A percentile compares a stretch with the other conserved stretches of the same genome.
These are phyloP conservation scores for Aureobasidium sp. DNA, from an alignment of 2,329 filamentous ascomycete genomes.

Conservation along the genomic window DNA sequence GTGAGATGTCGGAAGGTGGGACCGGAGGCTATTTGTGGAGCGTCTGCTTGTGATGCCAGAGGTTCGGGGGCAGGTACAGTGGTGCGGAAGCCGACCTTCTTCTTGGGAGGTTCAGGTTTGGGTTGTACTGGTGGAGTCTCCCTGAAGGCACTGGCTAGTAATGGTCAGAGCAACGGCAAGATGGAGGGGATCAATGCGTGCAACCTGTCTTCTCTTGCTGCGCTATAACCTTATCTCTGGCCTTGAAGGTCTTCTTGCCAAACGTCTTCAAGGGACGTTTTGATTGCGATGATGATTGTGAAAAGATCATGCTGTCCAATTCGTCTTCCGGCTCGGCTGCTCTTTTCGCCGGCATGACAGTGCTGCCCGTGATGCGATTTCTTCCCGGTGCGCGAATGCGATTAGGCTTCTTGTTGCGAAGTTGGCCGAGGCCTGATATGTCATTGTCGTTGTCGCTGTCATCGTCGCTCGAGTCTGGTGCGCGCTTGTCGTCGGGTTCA, in stretches of 20 bases:
- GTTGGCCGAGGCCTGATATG: background rate
- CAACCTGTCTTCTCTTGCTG: background rate
- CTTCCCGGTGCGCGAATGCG: background rate
- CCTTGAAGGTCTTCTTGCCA: background rate
- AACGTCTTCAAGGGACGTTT: background rate
- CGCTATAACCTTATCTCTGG: background rate
- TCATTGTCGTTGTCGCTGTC: slow-evolving; percentile 7
- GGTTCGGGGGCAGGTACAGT: background rate
- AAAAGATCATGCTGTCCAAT: background rate
- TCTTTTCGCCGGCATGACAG: background rate
- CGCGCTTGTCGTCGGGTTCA: background rate
- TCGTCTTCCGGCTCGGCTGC: background rate
- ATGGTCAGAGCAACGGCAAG: background rate
- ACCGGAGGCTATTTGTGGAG: background rate
- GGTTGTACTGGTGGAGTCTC: background rate
- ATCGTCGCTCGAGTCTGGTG: background rate
- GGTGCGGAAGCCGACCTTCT: background rate
- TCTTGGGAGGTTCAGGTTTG: background rate
- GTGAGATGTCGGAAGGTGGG: background rate
- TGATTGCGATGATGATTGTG: background rate
- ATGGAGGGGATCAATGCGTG: background rate
- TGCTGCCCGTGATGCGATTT: background rate
- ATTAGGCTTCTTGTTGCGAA: background rate
- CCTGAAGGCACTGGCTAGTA: background rate
- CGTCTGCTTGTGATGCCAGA: background rate